Conservation (phyloP, 2,329 filamentous ascomycete species). For the Paracamarosporium sp. region DNA sequence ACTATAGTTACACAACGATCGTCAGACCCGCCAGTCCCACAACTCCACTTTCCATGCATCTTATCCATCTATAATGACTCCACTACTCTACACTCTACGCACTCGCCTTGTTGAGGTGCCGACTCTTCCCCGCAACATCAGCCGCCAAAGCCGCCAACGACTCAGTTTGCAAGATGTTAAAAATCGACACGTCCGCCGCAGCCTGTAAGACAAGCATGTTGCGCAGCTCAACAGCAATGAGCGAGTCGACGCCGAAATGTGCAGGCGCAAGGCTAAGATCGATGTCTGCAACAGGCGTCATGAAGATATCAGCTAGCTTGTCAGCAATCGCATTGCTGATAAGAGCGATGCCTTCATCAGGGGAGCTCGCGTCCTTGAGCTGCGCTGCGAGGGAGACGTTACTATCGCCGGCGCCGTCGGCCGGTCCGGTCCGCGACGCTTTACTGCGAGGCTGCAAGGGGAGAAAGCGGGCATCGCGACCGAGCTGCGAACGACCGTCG, state of each 20-base stretch:
- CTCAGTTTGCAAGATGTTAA: not conserved
- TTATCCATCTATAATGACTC: no score
- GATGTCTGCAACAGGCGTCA: not conserved
- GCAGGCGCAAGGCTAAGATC: not conserved
- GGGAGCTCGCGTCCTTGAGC: not conserved
- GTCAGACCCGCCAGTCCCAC: no score
- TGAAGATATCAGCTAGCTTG: not conserved
- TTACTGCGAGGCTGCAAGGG: not conserved
- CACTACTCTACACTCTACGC: no score
- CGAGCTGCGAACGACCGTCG: not conserved
- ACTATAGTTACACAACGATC: no score
- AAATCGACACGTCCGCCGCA: not conserved
- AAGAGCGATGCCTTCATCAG: not conserved
- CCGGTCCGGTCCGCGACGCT: not conserved
- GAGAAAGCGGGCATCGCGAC: not conserved
- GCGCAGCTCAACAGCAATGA: constrained; percentile 8
- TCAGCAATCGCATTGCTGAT: not conserved
- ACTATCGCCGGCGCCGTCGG: not conserved
- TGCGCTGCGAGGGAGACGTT: not conserved
- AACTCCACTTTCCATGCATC: no score
- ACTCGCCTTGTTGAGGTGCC: not conserved
- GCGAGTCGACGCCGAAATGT: constrained; percentile 8
- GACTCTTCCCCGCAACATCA: not conserved
- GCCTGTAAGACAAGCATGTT: constrained; percentile 1
- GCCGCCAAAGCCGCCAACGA: not conserved